Evolutionary conservation across 1,284 basidiomycete species (phyloP).

Genomic region (Cryptococcus sp.): DNA sequence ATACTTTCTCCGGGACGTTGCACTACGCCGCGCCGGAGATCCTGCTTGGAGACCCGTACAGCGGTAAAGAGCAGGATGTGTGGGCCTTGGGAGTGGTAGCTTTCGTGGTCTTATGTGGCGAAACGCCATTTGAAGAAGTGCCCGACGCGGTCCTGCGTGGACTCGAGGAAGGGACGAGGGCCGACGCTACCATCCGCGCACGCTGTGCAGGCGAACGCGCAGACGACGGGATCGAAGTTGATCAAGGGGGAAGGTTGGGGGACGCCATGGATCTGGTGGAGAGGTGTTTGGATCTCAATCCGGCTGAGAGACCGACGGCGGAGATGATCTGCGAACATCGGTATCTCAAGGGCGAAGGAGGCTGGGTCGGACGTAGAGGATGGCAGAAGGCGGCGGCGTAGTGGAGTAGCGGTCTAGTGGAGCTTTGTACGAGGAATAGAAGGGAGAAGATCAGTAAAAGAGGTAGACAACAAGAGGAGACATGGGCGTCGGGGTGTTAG

Average conservation of each 20-base stretch:
- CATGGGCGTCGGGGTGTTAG: too few species aligned
- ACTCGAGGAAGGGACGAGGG: constrained; percentile 30
- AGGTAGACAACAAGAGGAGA: too few species aligned
- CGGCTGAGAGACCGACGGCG: constrained; percentile 45
- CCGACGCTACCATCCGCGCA: constrained; percentile 36
- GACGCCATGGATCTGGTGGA: constrained; percentile 52
- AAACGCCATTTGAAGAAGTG: constrained; percentile 79
- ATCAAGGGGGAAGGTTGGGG: constrained; percentile 47
- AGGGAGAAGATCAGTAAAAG: too few species aligned
- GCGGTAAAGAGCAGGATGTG: constrained; percentile 94
- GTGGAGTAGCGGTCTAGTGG: too few species aligned
- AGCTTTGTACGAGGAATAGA: too few species aligned
- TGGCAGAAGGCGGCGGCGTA: constrained; percentile 31
- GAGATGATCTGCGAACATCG: constrained; percentile 45
- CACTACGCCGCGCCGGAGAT: constrained; percentile 98
- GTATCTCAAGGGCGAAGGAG: constrained; percentile 43
- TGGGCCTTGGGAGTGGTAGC: constrained; percentile 99
- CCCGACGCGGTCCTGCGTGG: constrained; percentile 49
- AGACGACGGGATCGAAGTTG: constrained; percentile 44
- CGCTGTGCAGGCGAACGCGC: constrained; percentile 38
- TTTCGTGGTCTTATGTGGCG: constrained; percentile 92
- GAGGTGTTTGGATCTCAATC: constrained; percentile 47
- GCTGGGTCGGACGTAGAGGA: constrained; percentile 46
- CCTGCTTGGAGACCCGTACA: constrained; percentile 87
- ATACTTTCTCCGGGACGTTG: constrained; percentile 81